Evolutionary conservation across 1,284 basidiomycete species (phyloP), one percentile per base, ranked within the genome.

Genomic region (Sporisorium iseilematis-ciliati): DNA sequence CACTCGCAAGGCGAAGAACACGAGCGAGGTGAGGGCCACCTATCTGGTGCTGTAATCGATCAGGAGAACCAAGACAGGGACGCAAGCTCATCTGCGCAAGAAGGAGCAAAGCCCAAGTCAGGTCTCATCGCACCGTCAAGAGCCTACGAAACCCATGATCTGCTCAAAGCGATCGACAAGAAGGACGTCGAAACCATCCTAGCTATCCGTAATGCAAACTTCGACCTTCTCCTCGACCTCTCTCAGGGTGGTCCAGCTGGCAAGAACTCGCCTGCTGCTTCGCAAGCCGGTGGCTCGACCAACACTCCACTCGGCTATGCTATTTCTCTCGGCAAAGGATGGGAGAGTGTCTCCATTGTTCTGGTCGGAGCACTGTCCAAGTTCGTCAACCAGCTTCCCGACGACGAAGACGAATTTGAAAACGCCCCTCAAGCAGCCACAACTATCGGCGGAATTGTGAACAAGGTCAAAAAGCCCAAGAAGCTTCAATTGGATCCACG

Each of bases 301-400:
- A 79, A 76, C 25, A 76, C 80, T 31, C 80, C 80, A 12, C 69
- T 82, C 7, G 78, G 73, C 21, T 79, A 82, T 48, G 78, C 79
- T 16, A 83, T 84, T 25, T 65, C 70, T 4, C 70, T 84, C 0
- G 83, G 83, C 10, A 75, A 75, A 23, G 70, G 59, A 25, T 82
- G 77, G 67, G 75, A 84, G 48, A 69, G 75, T 14, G 65, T 77
- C 8, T 67, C 70, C 1, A 75, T 84, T 33, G 78, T 84, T 2
- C 56, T 84, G 14, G 73, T 78, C 8, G 83, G 83, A 14, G 80
- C 82, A 1, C 57, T 84, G 4, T 78, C 75, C 14, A 80, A 79
- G 43, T 84, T 82, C 40, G 82, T 84, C 57, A 84, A 84, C 52
- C 67, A 72, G 25, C 72, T 84, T 11, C 82, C 83, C 1, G 82